A percentile compares a stretch with the other conserved stretches of the same genome.
Conservation (phyloP, 163 green algal species). For the Scenedesmus sp. region DNA sequence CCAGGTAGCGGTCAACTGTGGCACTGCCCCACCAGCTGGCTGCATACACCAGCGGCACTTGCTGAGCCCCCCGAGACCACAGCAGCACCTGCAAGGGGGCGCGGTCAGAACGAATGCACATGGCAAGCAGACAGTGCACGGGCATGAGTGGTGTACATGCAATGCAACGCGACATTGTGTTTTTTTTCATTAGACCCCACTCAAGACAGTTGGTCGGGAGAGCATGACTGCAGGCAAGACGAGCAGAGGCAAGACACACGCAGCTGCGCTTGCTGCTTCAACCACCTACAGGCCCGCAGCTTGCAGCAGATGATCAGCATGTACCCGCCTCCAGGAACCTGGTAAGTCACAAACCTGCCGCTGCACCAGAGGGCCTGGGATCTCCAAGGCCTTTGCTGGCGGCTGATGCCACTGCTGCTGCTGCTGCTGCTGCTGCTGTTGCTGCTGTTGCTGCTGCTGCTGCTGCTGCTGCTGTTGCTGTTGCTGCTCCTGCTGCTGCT, state of each 20-base stretch:
- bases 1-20: slow-evolving; percentile 63
- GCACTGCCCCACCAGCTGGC: slow-evolving; percentile 89
- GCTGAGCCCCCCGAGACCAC: slow-evolving; percentile 3
- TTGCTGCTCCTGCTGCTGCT: background rate
- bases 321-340: too few species aligned
- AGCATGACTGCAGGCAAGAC: background rate
- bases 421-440: slow-evolving; percentile 73
- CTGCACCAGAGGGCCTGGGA: slow-evolving; percentile 82
- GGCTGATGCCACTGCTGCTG: slow-evolving; percentile 59
- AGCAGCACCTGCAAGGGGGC: slow-evolving; percentile 72
- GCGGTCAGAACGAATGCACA: background rate
- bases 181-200: too few species aligned
- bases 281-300: background rate
- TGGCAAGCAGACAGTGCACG: background rate
- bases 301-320: background rate
- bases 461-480: slow-evolving; percentile 65
- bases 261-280: background rate
- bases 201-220: too few species aligned
- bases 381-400: slow-evolving; percentile 55
- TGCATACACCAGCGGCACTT: slow-evolving; percentile 90
- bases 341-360: slow-evolving; percentile 51
- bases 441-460: slow-evolving; percentile 42
- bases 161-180: too few species aligned
- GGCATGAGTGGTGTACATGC: too few species aligned
- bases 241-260: background rate